phyloP scores from a whole-genome alignment of 106 monocot species.

The Dioscorea zingiberensis region DNA sequence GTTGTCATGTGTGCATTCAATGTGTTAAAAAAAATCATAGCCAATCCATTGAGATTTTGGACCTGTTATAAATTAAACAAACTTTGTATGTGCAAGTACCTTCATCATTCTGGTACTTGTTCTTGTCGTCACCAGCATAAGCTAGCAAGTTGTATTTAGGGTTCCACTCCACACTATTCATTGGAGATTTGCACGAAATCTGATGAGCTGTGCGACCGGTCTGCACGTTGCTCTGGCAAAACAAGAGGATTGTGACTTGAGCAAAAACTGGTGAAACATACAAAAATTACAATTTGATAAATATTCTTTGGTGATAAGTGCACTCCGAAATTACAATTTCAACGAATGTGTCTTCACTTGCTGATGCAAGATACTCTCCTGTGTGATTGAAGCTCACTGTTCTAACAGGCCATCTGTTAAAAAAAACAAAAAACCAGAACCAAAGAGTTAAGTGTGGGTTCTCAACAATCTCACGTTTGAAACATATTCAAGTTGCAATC shows the following conservation, averaged over 20 bases:
- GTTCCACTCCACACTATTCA: slow-evolving; percentile 99
- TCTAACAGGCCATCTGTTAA: slow-evolving; percentile 87
- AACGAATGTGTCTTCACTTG: slow-evolving; percentile 89
- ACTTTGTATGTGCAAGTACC: slow-evolving; percentile 16
- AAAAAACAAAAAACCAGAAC: too few relatives aligned
- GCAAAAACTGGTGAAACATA: not conserved
- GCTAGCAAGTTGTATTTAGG: slow-evolving; percentile 88
- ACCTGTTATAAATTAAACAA: too few relatives aligned
- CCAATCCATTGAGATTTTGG: not conserved
- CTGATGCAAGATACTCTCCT: slow-evolving; percentile 92
- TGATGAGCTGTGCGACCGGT: slow-evolving; percentile 83
- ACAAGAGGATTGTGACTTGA: not conserved
- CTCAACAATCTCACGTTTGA: too few relatives aligned
- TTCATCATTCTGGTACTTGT: slow-evolving; percentile 87
- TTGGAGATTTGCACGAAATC: slow-evolving; percentile 87
- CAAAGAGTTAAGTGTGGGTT: too few relatives aligned
- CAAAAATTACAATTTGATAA: not conserved
- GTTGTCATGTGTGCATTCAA: slow-evolving; percentile 11
- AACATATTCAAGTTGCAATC: too few relatives aligned
- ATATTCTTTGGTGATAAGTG: not conserved
- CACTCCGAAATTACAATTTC: slow-evolving; percentile 59
- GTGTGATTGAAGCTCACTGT: slow-evolving; percentile 89
- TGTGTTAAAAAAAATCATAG: not conserved
- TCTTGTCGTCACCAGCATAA: slow-evolving; percentile 97
- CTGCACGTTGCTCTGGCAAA: slow-evolving; percentile 66